These are phyloP conservation scores for Trichoderma simmonsii DNA, from an alignment of 2,329 filamentous ascomycete genomes.

Conservation along the genomic window DNA sequence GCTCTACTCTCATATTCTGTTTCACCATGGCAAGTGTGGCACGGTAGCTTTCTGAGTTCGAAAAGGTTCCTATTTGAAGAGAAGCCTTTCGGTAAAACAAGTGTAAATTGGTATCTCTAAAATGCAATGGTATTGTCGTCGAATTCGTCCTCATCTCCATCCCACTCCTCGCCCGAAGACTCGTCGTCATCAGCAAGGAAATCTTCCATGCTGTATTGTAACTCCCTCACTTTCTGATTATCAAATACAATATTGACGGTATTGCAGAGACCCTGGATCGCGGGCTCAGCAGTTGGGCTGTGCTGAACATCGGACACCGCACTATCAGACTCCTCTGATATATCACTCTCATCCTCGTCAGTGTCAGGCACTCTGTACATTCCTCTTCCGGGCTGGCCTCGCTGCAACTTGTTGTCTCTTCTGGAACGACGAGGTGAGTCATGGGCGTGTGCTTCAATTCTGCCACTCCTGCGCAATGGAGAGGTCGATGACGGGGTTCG, in stretches of 20 bases:
- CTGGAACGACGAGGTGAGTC: conserved; percentile 14
- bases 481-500: conserved; percentile 22
- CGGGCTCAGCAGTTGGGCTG: conserved; percentile 23
- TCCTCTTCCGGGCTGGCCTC: conserved; percentile 22
- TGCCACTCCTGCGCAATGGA: conserved; percentile 38
- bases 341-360: conserved; percentile 41
- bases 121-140: conserved; percentile 32
- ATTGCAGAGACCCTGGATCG: conserved; percentile 67
- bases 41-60: background rate
- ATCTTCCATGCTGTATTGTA: conserved; percentile 67
- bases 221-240: conserved; percentile 69
- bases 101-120: background rate
- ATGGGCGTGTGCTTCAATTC: conserved; percentile 30
- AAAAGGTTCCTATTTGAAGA: background rate
- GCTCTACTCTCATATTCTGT: background rate
- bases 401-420: conserved; percentile 21
- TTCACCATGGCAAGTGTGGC: background rate
- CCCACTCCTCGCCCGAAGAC: conserved; percentile 58
- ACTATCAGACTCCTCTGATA: conserved; percentile 17
- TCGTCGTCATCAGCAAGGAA: conserved; percentile 55
- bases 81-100: background rate
- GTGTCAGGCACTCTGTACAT: conserved; percentile 48
- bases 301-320: conserved; percentile 6
- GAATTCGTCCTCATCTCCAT: conserved; percentile 54
- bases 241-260: conserved; percentile 70